Base-by-base conservation (phyloP, 257 asterid genomes). In the Jasminum sambac region DNA sequence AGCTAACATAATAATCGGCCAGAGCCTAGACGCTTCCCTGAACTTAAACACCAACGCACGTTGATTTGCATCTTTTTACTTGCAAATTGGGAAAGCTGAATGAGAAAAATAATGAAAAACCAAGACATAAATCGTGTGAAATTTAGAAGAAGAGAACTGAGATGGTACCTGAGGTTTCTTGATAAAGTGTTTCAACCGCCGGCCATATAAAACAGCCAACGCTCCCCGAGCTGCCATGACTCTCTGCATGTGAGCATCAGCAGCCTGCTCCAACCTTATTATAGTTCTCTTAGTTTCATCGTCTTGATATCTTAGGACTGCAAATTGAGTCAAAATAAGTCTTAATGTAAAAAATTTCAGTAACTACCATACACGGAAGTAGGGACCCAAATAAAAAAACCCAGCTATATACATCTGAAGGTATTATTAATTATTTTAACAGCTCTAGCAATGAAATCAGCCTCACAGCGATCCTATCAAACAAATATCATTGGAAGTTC, bases 201-300 rank as follows among this genome's bases (percentile, higher is more conserved):
- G 86, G 66, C 97, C 85, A 63, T 72, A 74, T 72, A 92, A 73
- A 77, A 88, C 84, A 37, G 95, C 98, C 75, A 84, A 75, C 46
- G 96, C 98, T 12, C 88, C 86, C 38, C 67, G 84, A 21, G 77
- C 81, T 23, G 85, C 79, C 72, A 92, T 79, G 34, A 68, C 69
- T 80, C 97, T 84, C 77, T 78, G 95, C 66, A 74, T 73, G 71
- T 71, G 78, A 70, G 96, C 85, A 70, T 74, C 67, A 55, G 85
- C 91, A 64, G 86, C 85, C 84, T 87, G 96, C 90, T 92, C 98
- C 79, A 92, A 77, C 86, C 95, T 87, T 39, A 90, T 77, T 69
- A 92, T 82, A 67, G 81, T 82, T 77, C 82, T 84, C 78, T 79
- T 82, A 41, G 81, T 72, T 64, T 81, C 87, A 65, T 80, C 86